phyloP scores from a whole-genome alignment of 176 grass and related monocot genomes.

The Hyparrhenia diplandra region DNA sequence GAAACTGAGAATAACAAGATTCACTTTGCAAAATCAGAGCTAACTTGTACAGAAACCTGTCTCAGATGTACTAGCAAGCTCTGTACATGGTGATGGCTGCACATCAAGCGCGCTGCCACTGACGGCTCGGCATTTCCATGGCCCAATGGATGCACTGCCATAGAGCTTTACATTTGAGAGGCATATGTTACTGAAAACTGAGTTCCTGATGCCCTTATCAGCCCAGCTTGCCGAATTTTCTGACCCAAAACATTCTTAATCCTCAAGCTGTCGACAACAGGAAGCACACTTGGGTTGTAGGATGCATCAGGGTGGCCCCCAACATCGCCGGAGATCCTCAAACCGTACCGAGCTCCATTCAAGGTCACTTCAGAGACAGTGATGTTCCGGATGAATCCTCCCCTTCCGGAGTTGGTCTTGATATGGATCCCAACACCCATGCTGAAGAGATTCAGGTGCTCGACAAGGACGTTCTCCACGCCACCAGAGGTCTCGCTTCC shows the following conservation, averaged over 20 bases:
- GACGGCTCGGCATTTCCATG: constrained; percentile 58
- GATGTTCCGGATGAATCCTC: constrained; percentile 70
- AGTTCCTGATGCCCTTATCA: constrained; percentile 54
- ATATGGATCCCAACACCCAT: constrained; percentile 60
- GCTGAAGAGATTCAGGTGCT: constrained; percentile 52
- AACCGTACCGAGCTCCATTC: constrained; percentile 44
- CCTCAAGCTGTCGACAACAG: constrained; percentile 34
- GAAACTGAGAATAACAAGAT: background rate
- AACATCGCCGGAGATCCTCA: constrained; percentile 55
- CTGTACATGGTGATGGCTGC: constrained; percentile 50
- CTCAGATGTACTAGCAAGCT: constrained; percentile 43
- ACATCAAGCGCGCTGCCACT: constrained; percentile 50
- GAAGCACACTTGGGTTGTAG: constrained; percentile 44
- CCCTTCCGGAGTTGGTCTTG: constrained; percentile 71
- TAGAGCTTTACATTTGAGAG: constrained; percentile 58
- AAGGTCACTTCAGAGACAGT: constrained; percentile 60
- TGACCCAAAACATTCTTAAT: constrained; percentile 67
- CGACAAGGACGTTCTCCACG: constrained; percentile 46
- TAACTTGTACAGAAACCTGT: constrained; percentile 41
- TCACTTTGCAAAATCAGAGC: constrained; percentile 1
- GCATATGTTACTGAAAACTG: constrained; percentile 64
- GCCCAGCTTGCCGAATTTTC: constrained; percentile 52
- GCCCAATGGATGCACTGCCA: background rate
- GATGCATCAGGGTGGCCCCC: constrained; percentile 56
- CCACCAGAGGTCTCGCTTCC: constrained; percentile 79